A percentile compares a stretch with the other conserved stretches of the same genome.
phyloP scores from a whole-genome alignment of 495 filamentous ascomycete species.

The Symbiotaphrina buchneri region DNA sequence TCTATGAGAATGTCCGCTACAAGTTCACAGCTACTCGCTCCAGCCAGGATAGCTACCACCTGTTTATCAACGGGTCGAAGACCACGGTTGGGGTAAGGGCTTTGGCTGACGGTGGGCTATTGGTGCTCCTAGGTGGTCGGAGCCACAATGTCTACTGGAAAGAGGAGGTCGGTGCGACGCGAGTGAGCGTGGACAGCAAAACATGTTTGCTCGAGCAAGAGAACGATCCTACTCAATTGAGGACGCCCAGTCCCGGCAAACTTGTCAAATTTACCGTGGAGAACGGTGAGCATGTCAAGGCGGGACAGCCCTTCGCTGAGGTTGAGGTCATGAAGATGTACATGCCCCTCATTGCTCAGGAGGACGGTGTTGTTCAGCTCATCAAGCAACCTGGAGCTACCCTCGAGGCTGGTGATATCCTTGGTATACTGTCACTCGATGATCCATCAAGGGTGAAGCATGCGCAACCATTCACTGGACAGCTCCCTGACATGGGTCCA shows the following conservation, averaged over 20 bases:
- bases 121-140: conserved; percentile 70
- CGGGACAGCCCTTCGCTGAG: conserved; percentile 86
- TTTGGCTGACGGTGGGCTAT: conserved; percentile 81
- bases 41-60: conserved; percentile 81
- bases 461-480: conserved; percentile 84
- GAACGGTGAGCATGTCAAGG: conserved; percentile 84
- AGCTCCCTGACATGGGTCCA: conserved; percentile 69
- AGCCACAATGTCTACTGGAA: conserved; percentile 99
- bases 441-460: conserved; percentile 94
- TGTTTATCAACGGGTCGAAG: conserved; percentile 98
- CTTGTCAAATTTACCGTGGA: conserved; percentile 96
- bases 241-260: conserved; percentile 88
- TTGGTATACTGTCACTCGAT: conserved; percentile 92
- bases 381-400: conserved; percentile 98
- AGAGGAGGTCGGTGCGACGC: conserved; percentile 87
- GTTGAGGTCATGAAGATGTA: conserved; percentile 99
- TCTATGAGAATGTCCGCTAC: conserved; percentile 88
- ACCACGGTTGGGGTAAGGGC: conserved; percentile 84
- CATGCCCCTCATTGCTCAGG: conserved; percentile 94
- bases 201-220: conserved; percentile 96
- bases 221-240: conserved; percentile 94
- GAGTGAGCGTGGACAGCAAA: conserved; percentile 91
- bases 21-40: conserved; percentile 97
- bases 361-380: conserved; percentile 90
- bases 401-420: conserved; percentile 94